phyloP scores from a whole-genome alignment of 2,329 filamentous ascomycete species.

The Elsinoe perseae region DNA sequence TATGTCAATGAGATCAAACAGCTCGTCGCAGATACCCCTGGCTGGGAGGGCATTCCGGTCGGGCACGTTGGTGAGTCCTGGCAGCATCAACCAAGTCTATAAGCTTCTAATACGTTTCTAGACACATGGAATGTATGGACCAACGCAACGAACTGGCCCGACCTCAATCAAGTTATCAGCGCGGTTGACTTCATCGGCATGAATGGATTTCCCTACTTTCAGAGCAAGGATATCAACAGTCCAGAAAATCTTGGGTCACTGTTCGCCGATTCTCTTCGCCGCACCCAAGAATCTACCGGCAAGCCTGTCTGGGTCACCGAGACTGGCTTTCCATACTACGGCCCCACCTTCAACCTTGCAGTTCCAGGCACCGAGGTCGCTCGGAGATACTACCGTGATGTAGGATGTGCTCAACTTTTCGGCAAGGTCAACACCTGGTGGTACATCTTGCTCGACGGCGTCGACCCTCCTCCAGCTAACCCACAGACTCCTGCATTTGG shows the following conservation, averaged over 20 bases:
- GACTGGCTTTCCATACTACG: slow-evolving; percentile 77
- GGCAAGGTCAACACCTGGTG: slow-evolving; percentile 59
- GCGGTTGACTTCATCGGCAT: slow-evolving; percentile 72
- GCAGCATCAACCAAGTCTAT: not conserved
- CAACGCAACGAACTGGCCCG: slow-evolving; percentile 60
- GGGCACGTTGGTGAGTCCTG: slow-evolving; percentile 56
- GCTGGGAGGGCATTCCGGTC: slow-evolving; percentile 42
- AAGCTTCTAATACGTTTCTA: not conserved
- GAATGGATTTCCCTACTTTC: slow-evolving; percentile 70
- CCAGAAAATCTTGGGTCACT: slow-evolving; percentile 46
- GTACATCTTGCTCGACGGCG: slow-evolving; percentile 63
- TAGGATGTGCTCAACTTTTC: slow-evolving; percentile 40
- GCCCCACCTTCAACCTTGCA: slow-evolving; percentile 54
- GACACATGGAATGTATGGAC: slow-evolving; percentile 74
- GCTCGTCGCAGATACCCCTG: slow-evolving; percentile 10
- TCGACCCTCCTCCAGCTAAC: slow-evolving; percentile 28
- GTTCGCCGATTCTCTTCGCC: slow-evolving; percentile 60
- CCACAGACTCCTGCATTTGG: slow-evolving; percentile 55
- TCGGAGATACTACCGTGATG: slow-evolving; percentile 58
- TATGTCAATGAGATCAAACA: slow-evolving; percentile 11
- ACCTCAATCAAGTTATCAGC: slow-evolving; percentile 47
- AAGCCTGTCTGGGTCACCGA: slow-evolving; percentile 82
- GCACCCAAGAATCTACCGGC: slow-evolving; percentile 52
- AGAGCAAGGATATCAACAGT: slow-evolving; percentile 58
- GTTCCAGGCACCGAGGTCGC: slow-evolving; percentile 60